Conservation (phyloP, 768 basidiomycete genomes). For the Phlegmacium glaucopus region DNA sequence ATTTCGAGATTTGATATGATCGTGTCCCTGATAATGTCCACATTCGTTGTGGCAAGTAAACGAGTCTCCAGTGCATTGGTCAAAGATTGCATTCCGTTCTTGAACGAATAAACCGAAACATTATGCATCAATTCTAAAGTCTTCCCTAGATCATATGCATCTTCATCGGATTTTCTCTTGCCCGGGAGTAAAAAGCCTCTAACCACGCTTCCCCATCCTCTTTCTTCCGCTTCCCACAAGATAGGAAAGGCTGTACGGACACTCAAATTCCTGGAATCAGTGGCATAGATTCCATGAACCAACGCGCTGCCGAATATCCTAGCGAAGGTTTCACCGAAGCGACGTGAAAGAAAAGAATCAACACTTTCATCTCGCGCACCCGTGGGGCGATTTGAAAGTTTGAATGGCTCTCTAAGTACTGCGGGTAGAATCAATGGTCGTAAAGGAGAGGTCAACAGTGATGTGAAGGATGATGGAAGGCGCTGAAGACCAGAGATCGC, state of each 20-base stretch:
- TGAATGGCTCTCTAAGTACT: constrained; percentile 57
- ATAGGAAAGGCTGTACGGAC: constrained; percentile 74
- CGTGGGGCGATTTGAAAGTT: constrained; percentile 36
- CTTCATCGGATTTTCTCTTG: constrained; percentile 9
- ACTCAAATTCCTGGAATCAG: constrained; percentile 74
- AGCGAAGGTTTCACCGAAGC: constrained; percentile 74
- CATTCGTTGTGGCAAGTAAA: constrained; percentile 49
- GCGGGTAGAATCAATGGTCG: constrained; percentile 46
- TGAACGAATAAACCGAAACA: constrained; percentile 81
- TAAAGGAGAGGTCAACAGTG: constrained; percentile 38
- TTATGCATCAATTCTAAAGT: constrained; percentile 44
- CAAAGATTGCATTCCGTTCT: constrained; percentile 70
- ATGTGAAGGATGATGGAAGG: constrained; percentile 40
- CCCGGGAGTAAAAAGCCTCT: constrained; percentile 44
- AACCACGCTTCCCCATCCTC: constrained; percentile 68
- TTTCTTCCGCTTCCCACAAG: constrained; percentile 66
- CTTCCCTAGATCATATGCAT: constrained; percentile 39
- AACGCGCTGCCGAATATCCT: constrained; percentile 74
- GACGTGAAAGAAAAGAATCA: constrained; percentile 68
- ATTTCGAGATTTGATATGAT: constrained; percentile 33
- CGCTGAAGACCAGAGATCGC: constrained; percentile 44
- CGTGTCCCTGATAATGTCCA: constrained; percentile 49
- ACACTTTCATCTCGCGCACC: constrained; percentile 69
- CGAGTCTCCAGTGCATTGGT: constrained; percentile 49
- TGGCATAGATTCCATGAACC: constrained; percentile 91